A percentile compares a stretch with the other conserved stretches of the same genome.
These are phyloP conservation scores for Phyllosticta citribraziliensis DNA, from an alignment of 2,329 filamentous ascomycete species.

Conservation along the genomic window DNA sequence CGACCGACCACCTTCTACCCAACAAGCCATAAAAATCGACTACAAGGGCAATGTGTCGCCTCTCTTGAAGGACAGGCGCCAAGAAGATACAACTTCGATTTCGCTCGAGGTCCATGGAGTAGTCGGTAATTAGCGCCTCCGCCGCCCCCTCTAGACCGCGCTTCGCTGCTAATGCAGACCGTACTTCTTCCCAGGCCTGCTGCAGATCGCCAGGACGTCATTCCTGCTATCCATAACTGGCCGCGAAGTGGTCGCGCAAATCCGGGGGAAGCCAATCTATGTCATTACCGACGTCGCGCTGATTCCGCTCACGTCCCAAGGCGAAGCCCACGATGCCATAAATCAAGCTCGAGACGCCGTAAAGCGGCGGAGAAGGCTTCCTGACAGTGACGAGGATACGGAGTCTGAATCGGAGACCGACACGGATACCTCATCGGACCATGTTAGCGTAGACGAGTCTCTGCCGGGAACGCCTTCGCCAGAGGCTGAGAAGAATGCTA, in stretches of 20 bases:
- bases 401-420: constrained; percentile 15
- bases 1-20: constrained; percentile 42
- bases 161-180: constrained; percentile 2
- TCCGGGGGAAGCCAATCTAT: constrained; percentile 74
- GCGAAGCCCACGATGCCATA: constrained; percentile 65
- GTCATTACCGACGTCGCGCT: constrained; percentile 80
- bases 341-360: constrained; percentile 44
- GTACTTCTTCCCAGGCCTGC: constrained; percentile 52
- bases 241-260: constrained; percentile 79
- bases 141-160: background rate
- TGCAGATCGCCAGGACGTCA: constrained; percentile 69
- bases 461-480: constrained; percentile 22
- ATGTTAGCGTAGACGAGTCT: constrained; percentile 23
- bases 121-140: constrained; percentile 38
- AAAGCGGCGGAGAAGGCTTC: constrained; percentile 26
- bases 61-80: constrained; percentile 30
- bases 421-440: constrained; percentile 25
- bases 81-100: constrained; percentile 27
- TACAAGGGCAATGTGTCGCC: constrained; percentile 53
- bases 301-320: constrained; percentile 73
- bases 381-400: constrained; percentile 22
- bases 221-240: constrained; percentile 82
- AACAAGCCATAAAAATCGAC: constrained; percentile 55
- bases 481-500: constrained; percentile 22
- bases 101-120: constrained; percentile 42